phyloP scores from a whole-genome alignment of 2,329 filamentous ascomycete genomes.

The Venturia nashicola region DNA sequence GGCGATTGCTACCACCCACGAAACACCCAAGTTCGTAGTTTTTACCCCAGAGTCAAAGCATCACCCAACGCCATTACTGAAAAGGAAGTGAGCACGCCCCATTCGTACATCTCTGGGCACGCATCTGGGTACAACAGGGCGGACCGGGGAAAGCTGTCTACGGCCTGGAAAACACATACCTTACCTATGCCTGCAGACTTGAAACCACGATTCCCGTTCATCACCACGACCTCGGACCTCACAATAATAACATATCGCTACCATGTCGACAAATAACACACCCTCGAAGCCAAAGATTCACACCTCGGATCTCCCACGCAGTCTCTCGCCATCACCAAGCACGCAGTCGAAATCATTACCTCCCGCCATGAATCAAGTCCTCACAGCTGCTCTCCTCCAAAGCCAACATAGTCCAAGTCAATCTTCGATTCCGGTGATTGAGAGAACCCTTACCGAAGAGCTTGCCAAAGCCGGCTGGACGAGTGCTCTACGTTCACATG shows the following conservation, averaged over 20 bases:
- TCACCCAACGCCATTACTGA: not conserved
- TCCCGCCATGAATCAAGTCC: conserved; percentile 10
- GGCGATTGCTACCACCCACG: not conserved
- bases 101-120: not conserved
- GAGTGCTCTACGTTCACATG: conserved; percentile 40
- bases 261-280: not conserved
- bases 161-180: not conserved
- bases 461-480: conserved; percentile 48
- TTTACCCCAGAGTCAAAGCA: not conserved
- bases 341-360: conserved; percentile 19
- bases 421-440: conserved; percentile 42
- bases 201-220: too few species aligned
- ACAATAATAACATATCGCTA: not conserved
- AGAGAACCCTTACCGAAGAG: conserved; percentile 39
- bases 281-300: conserved; percentile 6
- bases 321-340: conserved; percentile 15
- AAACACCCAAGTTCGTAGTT: not conserved
- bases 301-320: conserved; percentile 11
- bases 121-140: not conserved
- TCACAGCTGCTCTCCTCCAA: conserved; percentile 25
- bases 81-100: not conserved
- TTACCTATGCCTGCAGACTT: not conserved
- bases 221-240: not conserved
- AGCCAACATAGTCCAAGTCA: conserved; percentile 30
- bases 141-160: not conserved